Conservation (phyloP, 2,329 filamentous ascomycete genomes). For the Fusarium begoniae region DNA sequence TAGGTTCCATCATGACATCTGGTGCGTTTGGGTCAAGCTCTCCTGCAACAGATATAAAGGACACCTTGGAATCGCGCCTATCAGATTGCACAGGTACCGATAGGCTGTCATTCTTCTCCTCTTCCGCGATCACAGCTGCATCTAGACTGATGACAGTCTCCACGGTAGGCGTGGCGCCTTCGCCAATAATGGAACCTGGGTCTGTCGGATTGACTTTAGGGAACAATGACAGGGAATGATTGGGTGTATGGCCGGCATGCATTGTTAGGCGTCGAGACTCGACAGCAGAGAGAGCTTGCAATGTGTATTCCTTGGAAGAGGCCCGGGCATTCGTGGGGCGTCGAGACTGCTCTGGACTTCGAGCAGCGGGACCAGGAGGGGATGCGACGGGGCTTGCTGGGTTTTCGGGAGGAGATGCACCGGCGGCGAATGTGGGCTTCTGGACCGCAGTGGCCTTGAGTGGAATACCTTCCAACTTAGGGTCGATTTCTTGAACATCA, state of each 20-base stretch:
- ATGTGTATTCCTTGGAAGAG: slow-evolving; percentile 54
- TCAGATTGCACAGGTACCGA: slow-evolving; percentile 4
- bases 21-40: slow-evolving; percentile 30
- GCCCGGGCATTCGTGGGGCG: slow-evolving; percentile 22
- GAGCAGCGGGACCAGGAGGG: slow-evolving; percentile 37
- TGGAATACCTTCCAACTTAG: slow-evolving; percentile 67
- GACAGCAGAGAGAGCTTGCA: slow-evolving; percentile 57
- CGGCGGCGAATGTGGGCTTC: slow-evolving; percentile 61
- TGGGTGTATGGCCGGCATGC: slow-evolving; percentile 71
- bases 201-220: slow-evolving; percentile 56
- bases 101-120: background rate
- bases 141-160: slow-evolving; percentile 25
- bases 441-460: slow-evolving; percentile 64
- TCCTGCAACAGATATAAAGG: slow-evolving; percentile 11
- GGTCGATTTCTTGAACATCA: slow-evolving; percentile 66
- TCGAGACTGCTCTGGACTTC: slow-evolving; percentile 20
- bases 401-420: slow-evolving; percentile 35
- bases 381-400: slow-evolving; percentile 46
- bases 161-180: slow-evolving; percentile 44
- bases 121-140: background rate
- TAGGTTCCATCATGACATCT: slow-evolving; percentile 49
- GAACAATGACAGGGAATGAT: slow-evolving; percentile 64
- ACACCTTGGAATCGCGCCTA: slow-evolving; percentile 30
- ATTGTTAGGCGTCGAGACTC: slow-evolving; percentile 65
- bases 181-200: slow-evolving; percentile 39